Percentiles rank a stretch among this genome's conserved stretches.
Conservation (phyloP, 2,329 filamentous ascomycete genomes). For the Juglanconis sp. region DNA sequence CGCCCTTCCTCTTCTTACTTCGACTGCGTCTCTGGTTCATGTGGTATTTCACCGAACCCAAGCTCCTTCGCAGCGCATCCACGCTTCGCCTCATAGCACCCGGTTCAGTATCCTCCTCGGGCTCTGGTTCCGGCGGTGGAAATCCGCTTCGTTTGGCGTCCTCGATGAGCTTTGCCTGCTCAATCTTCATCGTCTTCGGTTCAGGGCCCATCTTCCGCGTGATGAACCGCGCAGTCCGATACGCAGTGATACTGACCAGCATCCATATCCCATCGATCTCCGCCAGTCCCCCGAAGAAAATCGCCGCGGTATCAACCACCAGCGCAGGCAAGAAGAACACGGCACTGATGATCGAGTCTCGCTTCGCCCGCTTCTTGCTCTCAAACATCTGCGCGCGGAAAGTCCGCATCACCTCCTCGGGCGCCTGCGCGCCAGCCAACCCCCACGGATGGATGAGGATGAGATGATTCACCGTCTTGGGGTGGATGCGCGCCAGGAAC, state of each 20-base stretch:
- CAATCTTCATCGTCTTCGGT: conserved; percentile 2
- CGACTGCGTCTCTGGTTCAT: background rate
- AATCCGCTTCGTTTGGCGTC: background rate
- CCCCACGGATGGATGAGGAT: conserved; percentile 12
- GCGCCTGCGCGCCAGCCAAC: conserved; percentile 1
- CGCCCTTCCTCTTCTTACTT: background rate
- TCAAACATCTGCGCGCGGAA: conserved; percentile 6
- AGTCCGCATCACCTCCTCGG: conserved; percentile 3
- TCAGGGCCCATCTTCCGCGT: conserved; percentile 11
- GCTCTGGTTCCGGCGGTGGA: background rate
- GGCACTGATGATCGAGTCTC: background rate
- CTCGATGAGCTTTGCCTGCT: conserved; percentile 4
- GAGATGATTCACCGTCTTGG: conserved; percentile 5
- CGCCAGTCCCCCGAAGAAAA: conserved; percentile 1
- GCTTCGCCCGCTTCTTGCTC: conserved; percentile 1
- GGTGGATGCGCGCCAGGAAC: conserved; percentile 7
- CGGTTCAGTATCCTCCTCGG: conserved; percentile 1
- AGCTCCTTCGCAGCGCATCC: background rate
- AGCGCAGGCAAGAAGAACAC: conserved; percentile 8
- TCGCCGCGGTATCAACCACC: background rate
- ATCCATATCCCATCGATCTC: conserved; percentile 12
- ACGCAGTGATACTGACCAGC: conserved; percentile 1
- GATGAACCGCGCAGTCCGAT: background rate
- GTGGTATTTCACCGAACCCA: background rate
- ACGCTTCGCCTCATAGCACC: background rate